Conservation (phyloP, 495 filamentous ascomycete genomes). For the Xylaria venustula region DNA sequence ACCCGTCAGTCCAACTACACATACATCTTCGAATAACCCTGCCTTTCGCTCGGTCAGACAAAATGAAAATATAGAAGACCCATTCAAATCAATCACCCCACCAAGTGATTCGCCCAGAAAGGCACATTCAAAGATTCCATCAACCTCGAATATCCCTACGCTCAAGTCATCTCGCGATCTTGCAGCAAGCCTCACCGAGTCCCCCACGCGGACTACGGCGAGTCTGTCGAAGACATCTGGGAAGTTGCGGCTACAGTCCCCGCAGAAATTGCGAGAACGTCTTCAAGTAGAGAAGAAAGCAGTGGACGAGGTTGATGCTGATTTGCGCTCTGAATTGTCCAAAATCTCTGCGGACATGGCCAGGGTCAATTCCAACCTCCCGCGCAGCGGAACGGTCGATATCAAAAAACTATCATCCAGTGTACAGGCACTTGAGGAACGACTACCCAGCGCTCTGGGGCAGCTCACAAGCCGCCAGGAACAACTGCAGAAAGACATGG, state of each 20-base stretch:
- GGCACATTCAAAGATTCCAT: slow-evolving; percentile 39
- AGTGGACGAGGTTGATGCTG: slow-evolving; percentile 64
- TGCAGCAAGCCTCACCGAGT: slow-evolving; percentile 21
- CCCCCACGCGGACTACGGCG: slow-evolving; percentile 29
- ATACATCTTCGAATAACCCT: slow-evolving; percentile 11
- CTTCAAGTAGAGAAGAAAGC: slow-evolving; percentile 76
- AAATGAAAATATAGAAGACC: slow-evolving; percentile 41
- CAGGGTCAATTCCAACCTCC: slow-evolving; percentile 50
- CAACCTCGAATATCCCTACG: slow-evolving; percentile 48
- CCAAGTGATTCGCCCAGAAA: slow-evolving; percentile 12
- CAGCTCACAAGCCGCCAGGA: slow-evolving; percentile 62
- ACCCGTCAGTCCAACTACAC: slow-evolving; percentile 39
- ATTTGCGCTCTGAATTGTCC: slow-evolving; percentile 71
- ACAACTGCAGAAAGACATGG: slow-evolving; percentile 63
- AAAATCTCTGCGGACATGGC: slow-evolving; percentile 83
- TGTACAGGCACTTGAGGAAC: slow-evolving; percentile 62
- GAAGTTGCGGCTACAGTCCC: slow-evolving; percentile 82
- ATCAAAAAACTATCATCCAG: slow-evolving; percentile 53
- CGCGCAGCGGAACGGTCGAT: slow-evolving; percentile 38
- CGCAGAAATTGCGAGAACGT: slow-evolving; percentile 89
- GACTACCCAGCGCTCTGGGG: slow-evolving; percentile 58
- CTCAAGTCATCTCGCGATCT: slow-evolving; percentile 35
- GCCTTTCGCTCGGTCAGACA: slow-evolving; percentile 36
- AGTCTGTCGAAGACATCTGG: slow-evolving; percentile 46
- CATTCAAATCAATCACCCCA: slow-evolving; percentile 19